Evolutionary conservation across 192 early-diverging fungal species (phyloP), one percentile per base, ranked within the genome.

Genomic region (Dissophora globulifera): DNA sequence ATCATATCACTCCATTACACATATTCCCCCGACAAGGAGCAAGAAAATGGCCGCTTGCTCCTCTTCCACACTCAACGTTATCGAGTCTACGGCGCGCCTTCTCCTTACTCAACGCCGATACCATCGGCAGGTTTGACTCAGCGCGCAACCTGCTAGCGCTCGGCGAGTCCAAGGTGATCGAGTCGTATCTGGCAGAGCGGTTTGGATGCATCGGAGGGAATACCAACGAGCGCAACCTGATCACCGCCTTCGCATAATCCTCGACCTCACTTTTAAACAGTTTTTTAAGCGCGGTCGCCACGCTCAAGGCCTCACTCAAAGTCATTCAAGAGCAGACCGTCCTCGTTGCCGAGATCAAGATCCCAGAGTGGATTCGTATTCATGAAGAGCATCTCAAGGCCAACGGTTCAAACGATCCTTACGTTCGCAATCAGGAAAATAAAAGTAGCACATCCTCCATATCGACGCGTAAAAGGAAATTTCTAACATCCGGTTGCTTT

Each of bases 351-450:
- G 31, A 62, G 8, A 27, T 19, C 2, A 65, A 56, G 38, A 45
- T 67, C 41, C 71, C 71, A 0, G 53, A 42, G 1, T 76, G 71
- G 71, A 50, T 76, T 31, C 31, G 50, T 1, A 62, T 76, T 38
- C 71, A 76, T 60, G 71, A 76, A 25, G 12, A 60, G 16, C 71
- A 76, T 49, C 35, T 76, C 22, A 50, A 30, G 38, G 71, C 71
- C 31, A 76, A 66, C 35, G 62, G 58, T 0, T 33, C 20, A n/a
- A 76, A 66, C 30, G 71, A 63, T 1, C 71, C 66, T 19, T 76
- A 76, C 50, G 71, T 76, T 20, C 63, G 71, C 11, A 58, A 66
- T 26, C 32, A 30, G 45, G 71, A 61, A 67, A 53, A 43, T 15
- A 40, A 16, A 20, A 32, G 25, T 25, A 4, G 0, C 26, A 13